phyloP scores from a whole-genome alignment of 441 rosid species.

The Brassica hybrid region DNA sequence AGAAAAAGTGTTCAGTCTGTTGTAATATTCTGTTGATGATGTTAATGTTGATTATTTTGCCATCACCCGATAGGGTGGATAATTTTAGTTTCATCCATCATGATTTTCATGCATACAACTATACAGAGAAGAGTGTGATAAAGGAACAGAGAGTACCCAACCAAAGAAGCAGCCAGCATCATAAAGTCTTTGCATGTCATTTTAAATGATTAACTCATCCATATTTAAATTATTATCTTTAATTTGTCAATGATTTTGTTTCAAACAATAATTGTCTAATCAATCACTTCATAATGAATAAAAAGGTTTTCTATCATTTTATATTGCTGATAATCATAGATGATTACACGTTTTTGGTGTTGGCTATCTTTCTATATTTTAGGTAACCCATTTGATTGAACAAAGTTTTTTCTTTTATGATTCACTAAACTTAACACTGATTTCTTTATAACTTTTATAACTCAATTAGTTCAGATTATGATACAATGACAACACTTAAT shows the following conservation, averaged over 20 bases:
- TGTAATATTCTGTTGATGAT: neutral
- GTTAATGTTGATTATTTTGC: neutral
- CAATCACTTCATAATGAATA: conserved; percentile 15
- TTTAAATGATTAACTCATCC: conserved; percentile 11
- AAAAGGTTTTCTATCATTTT: neutral
- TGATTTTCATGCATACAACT: neutral
- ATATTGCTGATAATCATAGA: neutral
- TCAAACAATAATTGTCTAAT: neutral
- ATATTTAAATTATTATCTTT: conserved; percentile 7
- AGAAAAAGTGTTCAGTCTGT: neutral
- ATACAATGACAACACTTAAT: neutral
- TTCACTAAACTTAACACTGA: neutral
- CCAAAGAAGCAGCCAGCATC: conserved; percentile 24
- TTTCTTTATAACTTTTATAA: neutral
- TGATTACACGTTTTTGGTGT: neutral
- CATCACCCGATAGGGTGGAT: neutral
- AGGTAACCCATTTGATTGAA: neutral
- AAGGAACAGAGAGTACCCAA: neutral
- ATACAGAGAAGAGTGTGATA: neutral
- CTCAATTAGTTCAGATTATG: neutral
- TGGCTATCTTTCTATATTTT: neutral
- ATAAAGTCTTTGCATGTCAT: conserved; percentile 32
- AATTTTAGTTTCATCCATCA: neutral
- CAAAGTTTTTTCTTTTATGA: neutral
- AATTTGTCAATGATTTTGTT: neutral